Evolutionary conservation across 2,329 filamentous ascomycete species (phyloP), one percentile per base, ranked within the genome.

Genomic region (Fusarium sp.): DNA sequence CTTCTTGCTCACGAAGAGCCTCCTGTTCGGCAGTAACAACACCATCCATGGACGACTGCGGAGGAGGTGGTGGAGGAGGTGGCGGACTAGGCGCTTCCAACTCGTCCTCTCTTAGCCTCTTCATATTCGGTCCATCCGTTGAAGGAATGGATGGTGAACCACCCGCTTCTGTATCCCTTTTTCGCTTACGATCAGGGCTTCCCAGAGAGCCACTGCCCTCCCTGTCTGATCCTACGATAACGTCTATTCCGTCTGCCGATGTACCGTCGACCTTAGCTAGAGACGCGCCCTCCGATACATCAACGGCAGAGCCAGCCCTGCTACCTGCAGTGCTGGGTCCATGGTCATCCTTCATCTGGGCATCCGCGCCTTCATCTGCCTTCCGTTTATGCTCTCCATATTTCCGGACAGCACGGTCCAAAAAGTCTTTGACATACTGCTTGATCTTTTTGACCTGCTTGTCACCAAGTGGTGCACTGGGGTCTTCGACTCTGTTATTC

Each of bases 371-470:
- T 13, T 72, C 77, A 69, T 84, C 85, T 3, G 84, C 82, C 76
- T 89, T 92, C 66, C 87, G 87, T 78, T 89, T 89, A 70, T 90
- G 87, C 66, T 86, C 89, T 37, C 80, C 82, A 70, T 91, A 93
- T 81, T 97, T 97, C 59, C 86, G 84, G 4, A 95, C 90, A 0
- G 94, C 94, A 76, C 94, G 94, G 65, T 97, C 93, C 76, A 98
- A 91, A 79, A 91, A 98, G 53, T 94, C 91, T 68, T 92, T 91
- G 61, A 94, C 94, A 76, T 92, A 94, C 61, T 88, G 90, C 81
- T 93, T 97, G 63, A 98, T 88, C 69, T 94, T 93, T 77, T 91
- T 91, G 74, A 91, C 88, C 75, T 96, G 92, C 77, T 93, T 94
- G 37, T 92, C 87, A 29, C 87, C 88, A 70, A 98, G 91, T 51